Evolutionary conservation across 1,284 basidiomycete species (phyloP), one percentile per base, ranked within the genome.

Genomic region (Fomitopsis pinicola): DNA sequence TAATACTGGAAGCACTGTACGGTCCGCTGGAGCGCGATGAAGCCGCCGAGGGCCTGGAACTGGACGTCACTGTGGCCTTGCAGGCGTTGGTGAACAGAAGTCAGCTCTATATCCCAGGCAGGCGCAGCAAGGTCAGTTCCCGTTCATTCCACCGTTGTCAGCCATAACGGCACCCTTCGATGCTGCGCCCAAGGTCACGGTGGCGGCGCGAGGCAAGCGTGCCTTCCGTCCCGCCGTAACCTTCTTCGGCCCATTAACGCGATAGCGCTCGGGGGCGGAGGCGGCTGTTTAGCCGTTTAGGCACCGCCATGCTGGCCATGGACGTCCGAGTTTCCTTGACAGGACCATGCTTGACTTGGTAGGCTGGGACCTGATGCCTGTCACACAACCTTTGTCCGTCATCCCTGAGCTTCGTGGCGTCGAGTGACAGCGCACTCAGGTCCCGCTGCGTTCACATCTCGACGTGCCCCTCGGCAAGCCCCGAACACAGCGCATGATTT

Each of bases 1-100:
- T 95, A 57, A 84, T 95, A 64, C 70, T 87, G 45, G 83, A 87
- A 60, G 92, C 91, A 3, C 80, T 76, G 42, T 95, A 94, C 72
- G 87, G 88, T 46, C 77, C 80, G 50, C 71, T 75, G 36, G 82
- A 84, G 64, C 78, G 78, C 55, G 81, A 84, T 64, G 80, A 80
- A 57, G 79, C 78, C 61, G 76, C 78, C 5, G 73, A 77, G 60
- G 83, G 83, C 57, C 77, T 90, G 30, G 76, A 80, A 52, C 82
- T 93, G 65, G 87, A 95, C 73, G 92, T 95, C 42, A 90, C 87
- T 19, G 78, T 91, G 36, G 85, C 95, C 3, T 71, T 97, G 33
- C 94, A 96, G 77, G 87, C 92, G 28, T 79, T 97, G 17, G 91
- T 96, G 52, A 82, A 84, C 65, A 83, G 89, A 65, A 88, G 89